A percentile compares a stretch with the other conserved stretches of the same genome.
Conservation (phyloP, 2,329 filamentous ascomycete genomes). For the Sarocladiaceae sp. region DNA sequence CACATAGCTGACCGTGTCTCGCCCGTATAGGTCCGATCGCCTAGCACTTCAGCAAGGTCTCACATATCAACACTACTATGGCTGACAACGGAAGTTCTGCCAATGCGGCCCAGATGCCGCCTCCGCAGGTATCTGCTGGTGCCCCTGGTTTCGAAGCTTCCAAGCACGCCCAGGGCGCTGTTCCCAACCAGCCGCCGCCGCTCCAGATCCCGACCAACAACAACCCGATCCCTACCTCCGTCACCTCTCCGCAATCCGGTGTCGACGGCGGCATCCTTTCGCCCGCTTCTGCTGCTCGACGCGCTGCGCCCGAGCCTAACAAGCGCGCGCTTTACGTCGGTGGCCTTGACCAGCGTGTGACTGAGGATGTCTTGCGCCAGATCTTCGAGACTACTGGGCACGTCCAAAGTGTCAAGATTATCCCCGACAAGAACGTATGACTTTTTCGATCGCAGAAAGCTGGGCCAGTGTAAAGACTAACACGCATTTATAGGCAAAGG, state of each 20-base stretch:
- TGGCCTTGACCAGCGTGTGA: slow-evolving; percentile 88
- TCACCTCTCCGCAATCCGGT: slow-evolving; percentile 78
- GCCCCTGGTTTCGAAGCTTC: slow-evolving; percentile 71
- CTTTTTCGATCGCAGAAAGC: not conserved
- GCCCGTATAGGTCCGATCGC: not conserved
- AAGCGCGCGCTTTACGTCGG: slow-evolving; percentile 96
- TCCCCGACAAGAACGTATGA: slow-evolving; percentile 97
- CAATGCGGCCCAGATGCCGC: slow-evolving; percentile 59
- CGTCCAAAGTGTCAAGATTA: slow-evolving; percentile 98
- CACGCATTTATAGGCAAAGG: slow-evolving; percentile 61
- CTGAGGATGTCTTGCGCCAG: slow-evolving; percentile 91
- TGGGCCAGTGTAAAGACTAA: slow-evolving; percentile 27
- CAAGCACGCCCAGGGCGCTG: slow-evolving; percentile 63
- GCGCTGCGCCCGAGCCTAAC: slow-evolving; percentile 94
- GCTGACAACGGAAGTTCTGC: slow-evolving; percentile 65
- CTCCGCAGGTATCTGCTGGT: slow-evolving; percentile 60
- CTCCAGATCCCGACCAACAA: slow-evolving; percentile 86
- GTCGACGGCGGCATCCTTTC: slow-evolving; percentile 69
- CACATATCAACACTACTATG: slow-evolving; percentile 46
- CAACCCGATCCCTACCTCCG: slow-evolving; percentile 86
- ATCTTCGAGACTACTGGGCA: slow-evolving; percentile 99
- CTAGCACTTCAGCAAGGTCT: slow-evolving; percentile 1
- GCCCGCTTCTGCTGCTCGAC: slow-evolving; percentile 74
- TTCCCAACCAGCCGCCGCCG: slow-evolving; percentile 79
- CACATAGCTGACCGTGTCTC: slow-evolving; percentile 7